phyloP scores from a whole-genome alignment of 2,329 filamentous ascomycete genomes.

The Colletotrichum scovillei region DNA sequence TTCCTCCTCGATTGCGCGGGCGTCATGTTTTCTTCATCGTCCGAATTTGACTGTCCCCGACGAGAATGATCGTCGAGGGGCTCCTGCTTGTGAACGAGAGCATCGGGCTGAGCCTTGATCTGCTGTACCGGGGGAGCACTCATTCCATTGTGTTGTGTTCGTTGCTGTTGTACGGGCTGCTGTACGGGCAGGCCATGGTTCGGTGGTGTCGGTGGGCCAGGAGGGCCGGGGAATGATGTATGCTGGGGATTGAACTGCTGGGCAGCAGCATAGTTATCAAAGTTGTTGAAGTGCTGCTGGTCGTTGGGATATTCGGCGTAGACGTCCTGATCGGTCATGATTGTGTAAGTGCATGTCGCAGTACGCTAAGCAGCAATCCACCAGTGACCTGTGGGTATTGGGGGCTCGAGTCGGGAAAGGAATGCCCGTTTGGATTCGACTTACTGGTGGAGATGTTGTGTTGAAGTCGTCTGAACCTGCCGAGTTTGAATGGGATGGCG shows the following conservation, averaged over 20 bases:
- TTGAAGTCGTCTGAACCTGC: conserved; percentile 66
- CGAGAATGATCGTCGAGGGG: conserved; percentile 48
- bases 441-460: conserved; percentile 66
- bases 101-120: conserved; percentile 36
- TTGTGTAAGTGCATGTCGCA: conserved; percentile 44
- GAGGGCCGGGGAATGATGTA: conserved; percentile 56
- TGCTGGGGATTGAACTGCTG: conserved; percentile 43
- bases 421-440: conserved; percentile 42
- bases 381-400: conserved; percentile 42
- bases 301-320: conserved; percentile 60
- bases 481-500: conserved; percentile 67
- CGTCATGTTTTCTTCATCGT: conserved; percentile 63
- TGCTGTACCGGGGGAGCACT: conserved; percentile 40
- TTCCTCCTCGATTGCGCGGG: conserved; percentile 70
- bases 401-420: conserved; percentile 34
- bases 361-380: conserved; percentile 45
- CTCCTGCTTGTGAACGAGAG: conserved; percentile 49
- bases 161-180: conserved; percentile 27
- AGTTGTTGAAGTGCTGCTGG: conserved; percentile 62
- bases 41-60: conserved; percentile 62
- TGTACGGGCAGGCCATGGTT: conserved; percentile 38
- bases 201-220: conserved; percentile 61
- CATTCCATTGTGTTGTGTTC: conserved; percentile 41
- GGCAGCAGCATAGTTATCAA: conserved; percentile 53
- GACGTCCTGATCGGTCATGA: conserved; percentile 56